Base-by-base conservation (phyloP, 148 eudicot genomes). In the Bassia scoparia region DNA sequence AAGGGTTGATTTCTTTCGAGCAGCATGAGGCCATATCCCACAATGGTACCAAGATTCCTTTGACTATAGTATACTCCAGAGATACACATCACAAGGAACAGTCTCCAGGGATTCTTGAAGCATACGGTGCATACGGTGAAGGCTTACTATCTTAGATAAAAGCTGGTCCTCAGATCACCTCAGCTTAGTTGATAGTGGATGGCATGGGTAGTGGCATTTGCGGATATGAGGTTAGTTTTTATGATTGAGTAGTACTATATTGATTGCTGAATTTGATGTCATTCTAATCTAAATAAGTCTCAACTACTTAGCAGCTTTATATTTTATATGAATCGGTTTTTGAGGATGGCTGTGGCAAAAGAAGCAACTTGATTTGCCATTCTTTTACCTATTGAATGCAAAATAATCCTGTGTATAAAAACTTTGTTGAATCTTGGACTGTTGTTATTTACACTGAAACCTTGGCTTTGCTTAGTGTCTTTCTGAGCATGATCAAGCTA, bases 81-180 rank as follows among this genome's bases (percentile, higher is more conserved):
- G 76, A 64, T 70, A 74, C 73, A 38, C 80, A 77, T 64, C 65
- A 76, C 31, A 84, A 74, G 67, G 89, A 79, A 61, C 84, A 77
- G 58, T 90, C 88, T 74, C 96, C 99, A 54, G 96, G 97, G 69
- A 82, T 95, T 81, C 74, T 95, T 59, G 88, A 87, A 61, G 99
- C 89, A 30, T 91, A 95, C 78, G 99, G 99, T 77, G 93, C 99
- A 78, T 95, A 92, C 81, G 99, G 97, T 50, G 97, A 95, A 83
- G 84, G 64, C n/a, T n/a, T n/a, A n/a, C n/a, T n/a, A n/a, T n/a
- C 64, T 76, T 95, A 41, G 97, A 91, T 65, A 91, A 89, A 83
- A 84, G 90, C 83, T 95, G 96, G 93, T 84, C 87, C 68, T 66
- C 93, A 26, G 96, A 92, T 66, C 96, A 90, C 61, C 83, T 95